Evolutionary conservation across 2,329 filamentous ascomycete species (phyloP).

Genomic region (Phyllosticta citrichinensis): DNA sequence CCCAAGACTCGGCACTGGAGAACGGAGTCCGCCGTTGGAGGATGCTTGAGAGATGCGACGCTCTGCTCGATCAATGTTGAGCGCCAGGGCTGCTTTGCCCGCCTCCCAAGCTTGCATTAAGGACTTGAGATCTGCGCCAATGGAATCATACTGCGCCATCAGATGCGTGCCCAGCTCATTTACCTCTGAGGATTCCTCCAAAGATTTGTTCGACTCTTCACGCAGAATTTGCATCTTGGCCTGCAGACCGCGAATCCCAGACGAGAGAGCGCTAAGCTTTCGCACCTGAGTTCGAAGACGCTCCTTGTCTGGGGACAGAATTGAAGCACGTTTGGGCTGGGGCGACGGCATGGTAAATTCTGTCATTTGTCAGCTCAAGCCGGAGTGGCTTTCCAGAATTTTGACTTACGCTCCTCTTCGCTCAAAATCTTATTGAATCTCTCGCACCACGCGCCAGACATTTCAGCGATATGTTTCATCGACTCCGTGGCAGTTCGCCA

Average conservation of each 20-base stretch:
- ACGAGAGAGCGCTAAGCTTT: slow-evolving; percentile 78
- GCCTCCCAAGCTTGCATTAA: slow-evolving; percentile 41
- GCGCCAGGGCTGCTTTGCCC: slow-evolving; percentile 71
- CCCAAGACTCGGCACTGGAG: slow-evolving; percentile 47
- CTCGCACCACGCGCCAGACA: slow-evolving; percentile 53
- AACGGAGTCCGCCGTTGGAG: slow-evolving; percentile 33
- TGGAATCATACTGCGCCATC: slow-evolving; percentile 87
- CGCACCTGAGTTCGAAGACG: slow-evolving; percentile 78
- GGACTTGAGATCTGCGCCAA: slow-evolving; percentile 71
- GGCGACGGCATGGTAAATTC: slow-evolving; percentile 41
- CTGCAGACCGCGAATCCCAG: slow-evolving; percentile 82
- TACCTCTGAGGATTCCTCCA: slow-evolving; percentile 60
- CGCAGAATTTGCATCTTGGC: slow-evolving; percentile 87
- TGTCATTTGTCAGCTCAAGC: slow-evolving; percentile 11
- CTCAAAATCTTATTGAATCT: slow-evolving; percentile 59
- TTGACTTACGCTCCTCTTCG: slow-evolving; percentile 57
- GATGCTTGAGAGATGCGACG: slow-evolving; percentile 44
- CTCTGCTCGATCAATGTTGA: slow-evolving; percentile 73
- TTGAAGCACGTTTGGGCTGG: slow-evolving; percentile 47
- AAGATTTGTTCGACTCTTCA: slow-evolving; percentile 73
- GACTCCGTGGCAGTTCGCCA: slow-evolving; percentile 73
- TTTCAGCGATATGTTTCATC: slow-evolving; percentile 54
- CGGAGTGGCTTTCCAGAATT: background rate
- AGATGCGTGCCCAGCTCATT: slow-evolving; percentile 69
- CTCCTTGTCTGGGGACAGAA: slow-evolving; percentile 57